Evolutionary conservation across 2,329 filamentous ascomycete species (phyloP).

Genomic region (Penicillium hesseltinei): DNA sequence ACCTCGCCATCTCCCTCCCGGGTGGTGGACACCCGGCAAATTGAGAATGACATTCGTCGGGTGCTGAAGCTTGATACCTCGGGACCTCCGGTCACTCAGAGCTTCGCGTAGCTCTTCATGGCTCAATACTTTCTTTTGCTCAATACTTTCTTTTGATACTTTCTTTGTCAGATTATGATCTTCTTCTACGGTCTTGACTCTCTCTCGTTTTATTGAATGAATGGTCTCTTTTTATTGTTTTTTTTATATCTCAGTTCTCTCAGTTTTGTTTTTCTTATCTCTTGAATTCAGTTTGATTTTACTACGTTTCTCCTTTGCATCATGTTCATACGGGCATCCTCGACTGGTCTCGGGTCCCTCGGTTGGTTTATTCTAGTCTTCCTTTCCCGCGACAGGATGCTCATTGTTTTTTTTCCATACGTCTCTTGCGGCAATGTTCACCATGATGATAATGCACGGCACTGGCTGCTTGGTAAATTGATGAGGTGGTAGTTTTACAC

Average conservation of each 20-base stretch:
- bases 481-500: slow-evolving; percentile 8
- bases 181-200: not conserved
- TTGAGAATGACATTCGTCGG: slow-evolving; percentile 50
- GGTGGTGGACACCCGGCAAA: slow-evolving; percentile 42
- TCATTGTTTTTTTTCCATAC: slow-evolving; percentile 11
- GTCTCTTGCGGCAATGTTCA: slow-evolving; percentile 15
- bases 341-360: slow-evolving; percentile 22
- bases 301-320: slow-evolving; percentile 16
- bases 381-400: slow-evolving; percentile 14
- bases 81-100: slow-evolving; percentile 33
- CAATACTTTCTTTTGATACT: no score
- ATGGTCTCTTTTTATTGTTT: not conserved
- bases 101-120: slow-evolving; percentile 15
- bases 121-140: not conserved
- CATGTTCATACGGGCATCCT: slow-evolving; percentile 18
- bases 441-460: slow-evolving; percentile 18
- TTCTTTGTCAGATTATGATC: not conserved
- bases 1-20: slow-evolving; percentile 27
- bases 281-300: slow-evolving; percentile 11
- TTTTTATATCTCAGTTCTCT: not conserved
- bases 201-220: slow-evolving; percentile 1
- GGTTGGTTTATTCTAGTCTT: slow-evolving; percentile 16
- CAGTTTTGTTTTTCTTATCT: slow-evolving; percentile 3
- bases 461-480: slow-evolving; percentile 21
- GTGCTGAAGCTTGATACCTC: slow-evolving; percentile 46